Evolutionary conservation across 805 yeast genomes (phyloP).

Genomic region (Candida nitratophila): DNA sequence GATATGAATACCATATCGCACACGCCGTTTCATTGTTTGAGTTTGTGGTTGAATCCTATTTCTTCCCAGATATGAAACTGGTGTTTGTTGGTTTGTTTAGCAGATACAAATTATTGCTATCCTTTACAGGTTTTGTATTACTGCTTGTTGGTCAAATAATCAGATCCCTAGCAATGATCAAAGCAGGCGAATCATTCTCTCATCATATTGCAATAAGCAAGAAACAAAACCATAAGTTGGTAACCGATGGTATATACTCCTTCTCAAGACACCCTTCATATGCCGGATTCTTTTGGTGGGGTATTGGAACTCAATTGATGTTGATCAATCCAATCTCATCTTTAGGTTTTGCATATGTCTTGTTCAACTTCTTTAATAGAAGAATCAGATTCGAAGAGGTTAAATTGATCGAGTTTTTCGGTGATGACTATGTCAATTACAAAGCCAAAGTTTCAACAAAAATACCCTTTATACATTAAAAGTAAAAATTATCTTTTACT

Average conservation of each 20-base stretch:
- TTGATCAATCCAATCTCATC: constrained; percentile 60
- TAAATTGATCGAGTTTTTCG: constrained; percentile 62
- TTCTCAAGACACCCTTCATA: constrained; percentile 82
- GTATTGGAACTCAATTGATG: constrained; percentile 72
- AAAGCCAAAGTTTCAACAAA: constrained; percentile 40
- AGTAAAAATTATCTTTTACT: too few species aligned
- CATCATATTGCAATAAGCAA: constrained; percentile 62
- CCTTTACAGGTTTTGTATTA: constrained; percentile 38
- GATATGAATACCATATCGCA: constrained; percentile 49
- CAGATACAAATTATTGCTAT: neutral
- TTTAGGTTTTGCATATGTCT: constrained; percentile 43
- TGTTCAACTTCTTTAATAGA: constrained; percentile 61
- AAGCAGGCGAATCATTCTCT: constrained; percentile 81
- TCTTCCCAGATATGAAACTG: constrained; percentile 30
- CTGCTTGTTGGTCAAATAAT: constrained; percentile 55
- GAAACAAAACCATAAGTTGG: constrained; percentile 51
- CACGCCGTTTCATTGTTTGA: constrained; percentile 51
- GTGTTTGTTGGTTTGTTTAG: neutral
- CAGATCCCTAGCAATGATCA: constrained; percentile 76
- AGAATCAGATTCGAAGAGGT: constrained; percentile 71
- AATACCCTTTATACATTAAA: neutral
- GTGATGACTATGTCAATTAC: constrained; percentile 54
- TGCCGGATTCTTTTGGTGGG: constrained; percentile 91
- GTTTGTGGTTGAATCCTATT: constrained; percentile 31
- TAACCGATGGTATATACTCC: constrained; percentile 68